These are phyloP conservation scores for Colletotrichum tanaceti DNA, from an alignment of 2,329 filamentous ascomycete species.

Conservation along the genomic window DNA sequence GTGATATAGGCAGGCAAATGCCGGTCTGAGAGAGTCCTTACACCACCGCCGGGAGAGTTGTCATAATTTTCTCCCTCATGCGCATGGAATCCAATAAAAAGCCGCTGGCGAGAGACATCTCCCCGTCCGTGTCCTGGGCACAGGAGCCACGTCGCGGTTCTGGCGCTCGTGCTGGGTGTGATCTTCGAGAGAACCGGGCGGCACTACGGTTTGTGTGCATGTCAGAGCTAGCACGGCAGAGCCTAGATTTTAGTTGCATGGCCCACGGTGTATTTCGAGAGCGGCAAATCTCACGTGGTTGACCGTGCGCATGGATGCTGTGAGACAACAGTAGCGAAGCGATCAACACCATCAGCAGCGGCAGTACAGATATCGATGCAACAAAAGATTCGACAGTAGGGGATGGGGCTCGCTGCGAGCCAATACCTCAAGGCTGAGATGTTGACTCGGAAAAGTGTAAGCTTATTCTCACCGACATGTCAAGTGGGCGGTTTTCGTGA, in stretches of 20 bases:
- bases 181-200: background rate
- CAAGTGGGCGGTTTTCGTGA: background rate
- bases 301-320: conserved; percentile 35
- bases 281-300: conserved; percentile 23
- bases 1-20: conserved; percentile 29
- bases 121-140: conserved; percentile 5
- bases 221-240: conserved; percentile 4
- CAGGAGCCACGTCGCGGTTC: conserved; percentile 28
- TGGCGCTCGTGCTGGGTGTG: conserved; percentile 9
- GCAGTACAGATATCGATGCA: conserved; percentile 6
- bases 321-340: conserved; percentile 32
- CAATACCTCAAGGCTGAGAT: conserved; percentile 4
- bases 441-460: conserved; percentile 27
- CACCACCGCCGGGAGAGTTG: conserved; percentile 9
- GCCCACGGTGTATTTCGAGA: conserved; percentile 19
- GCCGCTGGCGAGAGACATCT: conserved; percentile 6
- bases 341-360: background rate
- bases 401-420: conserved; percentile 3
- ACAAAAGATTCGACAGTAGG: background rate
- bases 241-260: conserved; percentile 9
- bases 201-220: background rate
- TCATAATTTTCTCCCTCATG: conserved; percentile 25
- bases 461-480: conserved; percentile 37
- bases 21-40: background rate
- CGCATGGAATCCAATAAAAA: conserved; percentile 30